A percentile compares a stretch with the other conserved stretches of the same genome.
Evolutionary conservation across 331 rosid species (phyloP).

Genomic region (Erythrophleum ivorense): DNA sequence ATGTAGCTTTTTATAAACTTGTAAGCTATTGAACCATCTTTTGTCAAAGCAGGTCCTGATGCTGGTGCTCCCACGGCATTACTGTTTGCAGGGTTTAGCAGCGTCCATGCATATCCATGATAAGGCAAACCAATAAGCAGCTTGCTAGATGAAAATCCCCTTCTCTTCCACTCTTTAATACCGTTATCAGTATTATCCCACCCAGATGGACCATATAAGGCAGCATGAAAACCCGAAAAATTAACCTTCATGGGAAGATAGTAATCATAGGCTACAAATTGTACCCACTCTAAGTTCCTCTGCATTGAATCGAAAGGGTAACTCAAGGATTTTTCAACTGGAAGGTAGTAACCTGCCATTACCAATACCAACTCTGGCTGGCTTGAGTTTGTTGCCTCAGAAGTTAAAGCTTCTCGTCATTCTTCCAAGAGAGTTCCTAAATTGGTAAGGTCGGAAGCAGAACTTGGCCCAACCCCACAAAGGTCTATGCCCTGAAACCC

Average conservation of each 20-base stretch:
- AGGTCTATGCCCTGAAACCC: slow-evolving; percentile 53
- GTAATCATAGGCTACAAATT: slow-evolving; percentile 61
- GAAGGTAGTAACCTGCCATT: slow-evolving; percentile 46
- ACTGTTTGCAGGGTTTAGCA: slow-evolving; percentile 33
- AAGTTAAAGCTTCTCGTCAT: slow-evolving; percentile 44
- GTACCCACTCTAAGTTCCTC: slow-evolving; percentile 61
- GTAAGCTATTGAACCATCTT: slow-evolving; percentile 39
- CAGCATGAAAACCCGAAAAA: slow-evolving; percentile 53
- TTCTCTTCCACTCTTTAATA: slow-evolving; percentile 53
- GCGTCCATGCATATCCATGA: slow-evolving; percentile 68
- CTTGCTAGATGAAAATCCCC: slow-evolving; percentile 52
- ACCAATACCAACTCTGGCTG: slow-evolving; percentile 41
- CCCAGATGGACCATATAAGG: slow-evolving; percentile 52
- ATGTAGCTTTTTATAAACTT: slow-evolving; percentile 36
- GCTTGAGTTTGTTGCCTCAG: slow-evolving; percentile 46
- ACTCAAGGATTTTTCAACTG: slow-evolving; percentile 10
- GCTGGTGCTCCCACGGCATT: slow-evolving; percentile 27
- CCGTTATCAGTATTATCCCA: slow-evolving; percentile 52
- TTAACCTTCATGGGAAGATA: slow-evolving; percentile 48
- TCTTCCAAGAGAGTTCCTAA: slow-evolving; percentile 46
- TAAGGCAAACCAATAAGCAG: slow-evolving; percentile 63
- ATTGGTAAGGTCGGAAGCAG: slow-evolving; percentile 10
- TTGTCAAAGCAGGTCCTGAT: slow-evolving; percentile 42
- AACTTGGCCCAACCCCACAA: slow-evolving; percentile 32
- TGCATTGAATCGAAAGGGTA: slow-evolving; percentile 52